Conservation (phyloP, 2,329 filamentous ascomycete genomes). For the Macroventuria anomochaeta region DNA sequence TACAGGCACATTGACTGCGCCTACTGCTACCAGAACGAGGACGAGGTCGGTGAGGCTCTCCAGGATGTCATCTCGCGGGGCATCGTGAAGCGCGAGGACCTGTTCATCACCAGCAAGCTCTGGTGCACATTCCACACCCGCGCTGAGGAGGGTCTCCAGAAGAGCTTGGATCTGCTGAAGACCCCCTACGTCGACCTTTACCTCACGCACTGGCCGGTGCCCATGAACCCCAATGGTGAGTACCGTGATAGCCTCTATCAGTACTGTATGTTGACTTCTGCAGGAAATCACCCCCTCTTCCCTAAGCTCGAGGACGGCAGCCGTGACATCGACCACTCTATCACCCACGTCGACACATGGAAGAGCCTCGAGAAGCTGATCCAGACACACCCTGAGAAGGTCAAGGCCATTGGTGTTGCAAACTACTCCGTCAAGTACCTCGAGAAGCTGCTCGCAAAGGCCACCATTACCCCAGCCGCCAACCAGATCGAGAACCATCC, state of each 20-base stretch:
- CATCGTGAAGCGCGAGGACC: conserved; percentile 73
- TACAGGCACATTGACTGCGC: conserved; percentile 70
- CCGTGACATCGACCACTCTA: conserved; percentile 72
- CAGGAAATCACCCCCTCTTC: conserved; percentile 74
- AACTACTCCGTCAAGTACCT: conserved; percentile 58
- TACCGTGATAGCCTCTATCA: background rate
- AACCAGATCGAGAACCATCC: conserved; percentile 81
- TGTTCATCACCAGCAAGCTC: conserved; percentile 86
- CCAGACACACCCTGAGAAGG: conserved; percentile 52
- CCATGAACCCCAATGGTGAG: conserved; percentile 76
- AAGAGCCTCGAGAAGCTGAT: conserved; percentile 73
- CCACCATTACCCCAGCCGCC: conserved; percentile 69
- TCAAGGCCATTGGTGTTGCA: conserved; percentile 58
- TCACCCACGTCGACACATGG: conserved; percentile 79
- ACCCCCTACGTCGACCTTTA: conserved; percentile 83
- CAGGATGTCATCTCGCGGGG: conserved; percentile 74
- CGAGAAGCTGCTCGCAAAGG: conserved; percentile 60
- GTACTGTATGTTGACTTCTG: background rate
- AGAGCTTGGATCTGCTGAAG: conserved; percentile 74
- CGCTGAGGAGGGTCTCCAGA: conserved; percentile 72
- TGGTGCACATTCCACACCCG: conserved; percentile 81
- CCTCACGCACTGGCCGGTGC: conserved; percentile 83
- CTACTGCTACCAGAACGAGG: conserved; percentile 81
- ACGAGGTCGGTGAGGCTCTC: conserved; percentile 80
- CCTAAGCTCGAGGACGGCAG: conserved; percentile 76